Conservation (phyloP, 73 alveolate genomes). For the Diophrys appendiculata region DNA sequence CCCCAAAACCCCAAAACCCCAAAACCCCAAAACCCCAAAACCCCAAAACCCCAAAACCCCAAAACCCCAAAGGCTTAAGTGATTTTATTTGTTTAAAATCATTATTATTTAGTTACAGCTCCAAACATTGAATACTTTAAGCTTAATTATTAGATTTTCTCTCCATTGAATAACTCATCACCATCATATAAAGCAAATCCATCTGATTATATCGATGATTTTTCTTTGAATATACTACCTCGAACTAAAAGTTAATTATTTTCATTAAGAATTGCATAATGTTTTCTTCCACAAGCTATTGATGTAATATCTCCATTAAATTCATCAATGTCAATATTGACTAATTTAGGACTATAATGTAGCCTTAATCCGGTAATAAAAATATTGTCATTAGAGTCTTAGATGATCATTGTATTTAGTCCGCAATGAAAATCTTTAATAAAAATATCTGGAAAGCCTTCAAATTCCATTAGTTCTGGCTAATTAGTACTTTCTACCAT, state of each 20-base stretch:
- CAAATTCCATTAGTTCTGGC: slow-evolving; percentile 15
- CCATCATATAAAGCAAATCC: slow-evolving; percentile 51
- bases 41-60: slow-evolving; percentile 41
- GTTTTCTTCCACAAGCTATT: slow-evolving; percentile 56
- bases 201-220: slow-evolving; percentile 23
- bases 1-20: too few species aligned
- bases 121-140: slow-evolving; percentile 12
- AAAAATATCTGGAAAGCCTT: slow-evolving; percentile 5
- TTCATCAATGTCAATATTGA: slow-evolving; percentile 31
- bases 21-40: slow-evolving; percentile 30
- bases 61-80: not conserved
- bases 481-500: slow-evolving; percentile 38
- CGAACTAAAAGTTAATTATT: slow-evolving; percentile 53
- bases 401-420: slow-evolving; percentile 59
- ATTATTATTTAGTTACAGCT: slow-evolving; percentile 8
- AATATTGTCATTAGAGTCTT: slow-evolving; percentile 25
- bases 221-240: slow-evolving; percentile 55
- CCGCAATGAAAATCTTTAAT: slow-evolving; percentile 46
- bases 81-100: slow-evolving; percentile 1
- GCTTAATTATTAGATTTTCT: not conserved
- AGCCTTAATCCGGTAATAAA: slow-evolving; percentile 58
- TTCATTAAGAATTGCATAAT: slow-evolving; percentile 34
- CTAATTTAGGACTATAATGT: slow-evolving; percentile 40
- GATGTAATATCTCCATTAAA: slow-evolving; percentile 15
- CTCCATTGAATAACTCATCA: slow-evolving; percentile 8